Base-by-base conservation (phyloP, 2,329 filamentous ascomycete genomes). In the Hypoxylon rubiginosum region DNA sequence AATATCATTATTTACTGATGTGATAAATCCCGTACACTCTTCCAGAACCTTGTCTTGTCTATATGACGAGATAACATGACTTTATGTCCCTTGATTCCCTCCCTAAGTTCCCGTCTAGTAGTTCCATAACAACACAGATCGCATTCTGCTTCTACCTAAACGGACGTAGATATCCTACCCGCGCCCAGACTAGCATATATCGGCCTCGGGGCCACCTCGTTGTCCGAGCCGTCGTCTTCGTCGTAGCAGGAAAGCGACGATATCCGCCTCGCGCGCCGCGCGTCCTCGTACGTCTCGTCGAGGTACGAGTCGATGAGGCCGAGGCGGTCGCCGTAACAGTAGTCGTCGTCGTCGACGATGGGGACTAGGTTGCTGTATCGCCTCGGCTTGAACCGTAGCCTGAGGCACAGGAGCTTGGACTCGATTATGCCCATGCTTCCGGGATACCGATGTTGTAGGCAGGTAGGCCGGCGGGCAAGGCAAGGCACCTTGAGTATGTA, bases 371-470 rank as follows among this genome's bases (percentile, higher is more conserved):
- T 15, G 19, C 43, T 21, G 24, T 48, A 48, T 5, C 28, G 43
- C 10, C 15, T 58, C 24, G 48, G 26, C 28, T 34, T 30, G 48
- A 34, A 34, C 2, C 48, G 48, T 32, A 52, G 9, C 15, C 52
- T 48, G 6, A 52, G 28, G 15, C 24, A 11, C 6, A 52, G 15
- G 50, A 61, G 58, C 50, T 61, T 61, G 17, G 50, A 61, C 26
- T 61, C 50, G 24, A 61, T 36, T 15, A 26, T 36, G 15, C 58
- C 58, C 58, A 55, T 61, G n/a, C n/a, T 43, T 36, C 15, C 24
- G 28, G 10, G 24, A 2, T 9, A 5, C 21, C 5, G 52, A 3
- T 17, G n/a, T n/a, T n/a, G n/a, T n/a, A n/a, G n/a, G n/a, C n/a
- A n/a, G n/a, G n/a, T n/a, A n/a, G n/a, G n/a, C n/a, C n/a, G n/a